Percentiles rank a stretch among this genome's conserved stretches.
Evolutionary conservation across 2,329 filamentous ascomycete genomes (phyloP).

Genomic region (Colletotrichum gloeosporioides): DNA sequence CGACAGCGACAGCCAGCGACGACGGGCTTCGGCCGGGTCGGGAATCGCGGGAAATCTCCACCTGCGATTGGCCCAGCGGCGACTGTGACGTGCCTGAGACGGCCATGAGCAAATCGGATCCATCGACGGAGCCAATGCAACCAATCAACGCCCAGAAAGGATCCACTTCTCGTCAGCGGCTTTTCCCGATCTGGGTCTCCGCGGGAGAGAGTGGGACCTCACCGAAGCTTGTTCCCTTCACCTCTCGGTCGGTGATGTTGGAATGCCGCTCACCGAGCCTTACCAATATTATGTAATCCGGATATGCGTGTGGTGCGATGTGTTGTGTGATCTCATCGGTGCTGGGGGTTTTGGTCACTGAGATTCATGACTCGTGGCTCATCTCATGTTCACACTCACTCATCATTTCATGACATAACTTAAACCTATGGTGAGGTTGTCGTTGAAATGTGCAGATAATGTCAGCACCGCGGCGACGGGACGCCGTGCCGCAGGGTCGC

Average conservation of each 20-base stretch:
- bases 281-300: not conserved
- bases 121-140: not conserved
- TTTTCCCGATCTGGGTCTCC: conserved; percentile 9
- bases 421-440: too few species aligned
- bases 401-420: too few species aligned
- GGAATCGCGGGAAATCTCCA: not conserved
- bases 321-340: too few species aligned
- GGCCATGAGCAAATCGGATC: conserved; percentile 5
- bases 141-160: not conserved
- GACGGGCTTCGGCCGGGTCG: conserved; percentile 4
- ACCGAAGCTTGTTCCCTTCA: not conserved
- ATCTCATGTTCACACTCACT: not conserved
- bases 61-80: not conserved
- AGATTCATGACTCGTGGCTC: not conserved
- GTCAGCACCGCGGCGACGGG: too few species aligned
- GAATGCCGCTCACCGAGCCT: not conserved
- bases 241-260: not conserved
- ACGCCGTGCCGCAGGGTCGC: not conserved
- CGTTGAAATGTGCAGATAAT: too few species aligned
- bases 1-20: not conserved
- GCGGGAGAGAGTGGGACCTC: not conserved
- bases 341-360: not conserved
- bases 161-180: not conserved
- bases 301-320: too few species aligned
- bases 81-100: conserved; percentile 21